Evolutionary conservation across 83 land plant species (phyloP).

Genomic region (Isoetes engelmannii): DNA sequence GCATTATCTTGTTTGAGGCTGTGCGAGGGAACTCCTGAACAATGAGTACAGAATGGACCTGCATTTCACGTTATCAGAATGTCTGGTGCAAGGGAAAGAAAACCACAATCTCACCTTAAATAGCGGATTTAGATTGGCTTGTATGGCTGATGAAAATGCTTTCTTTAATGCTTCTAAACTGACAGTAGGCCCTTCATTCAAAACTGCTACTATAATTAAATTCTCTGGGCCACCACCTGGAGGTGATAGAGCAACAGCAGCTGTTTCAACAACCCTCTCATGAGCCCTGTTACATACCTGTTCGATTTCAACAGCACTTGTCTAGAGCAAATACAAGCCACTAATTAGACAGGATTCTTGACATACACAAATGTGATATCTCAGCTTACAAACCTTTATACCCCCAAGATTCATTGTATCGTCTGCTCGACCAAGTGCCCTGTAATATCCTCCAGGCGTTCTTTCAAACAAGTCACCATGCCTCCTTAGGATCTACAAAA

Average conservation of each 20-base stretch:
- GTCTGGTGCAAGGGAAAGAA: not conserved
- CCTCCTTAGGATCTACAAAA: conserved; percentile 60
- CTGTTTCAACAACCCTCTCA: conserved; percentile 71
- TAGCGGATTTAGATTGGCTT: conserved; percentile 62
- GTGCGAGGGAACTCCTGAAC: conserved; percentile 65
- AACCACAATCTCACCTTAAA: conserved; percentile 55
- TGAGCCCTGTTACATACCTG: conserved; percentile 77
- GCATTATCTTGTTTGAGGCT: conserved; percentile 62
- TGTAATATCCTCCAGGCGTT: conserved; percentile 58
- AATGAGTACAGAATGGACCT: conserved; percentile 64
- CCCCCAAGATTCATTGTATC: conserved; percentile 99
- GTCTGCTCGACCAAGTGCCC: conserved; percentile 81
- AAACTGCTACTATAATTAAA: conserved; percentile 61
- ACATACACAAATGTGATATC: no score
- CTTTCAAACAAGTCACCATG: conserved; percentile 90
- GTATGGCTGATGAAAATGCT: conserved; percentile 50
- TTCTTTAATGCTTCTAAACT: conserved; percentile 29
- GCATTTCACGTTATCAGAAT: conserved; percentile 8
- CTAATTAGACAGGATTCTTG: no score
- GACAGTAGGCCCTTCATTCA: conserved; percentile 33
- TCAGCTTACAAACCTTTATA: conserved; percentile 55
- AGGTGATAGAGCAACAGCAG: conserved; percentile 60
- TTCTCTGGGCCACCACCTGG: conserved; percentile 73
- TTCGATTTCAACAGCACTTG: conserved; percentile 94
- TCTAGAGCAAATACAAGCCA: conserved; percentile 39